Conservation (phyloP, 139 green algal species). For the Zygnema cylindricum region DNA sequence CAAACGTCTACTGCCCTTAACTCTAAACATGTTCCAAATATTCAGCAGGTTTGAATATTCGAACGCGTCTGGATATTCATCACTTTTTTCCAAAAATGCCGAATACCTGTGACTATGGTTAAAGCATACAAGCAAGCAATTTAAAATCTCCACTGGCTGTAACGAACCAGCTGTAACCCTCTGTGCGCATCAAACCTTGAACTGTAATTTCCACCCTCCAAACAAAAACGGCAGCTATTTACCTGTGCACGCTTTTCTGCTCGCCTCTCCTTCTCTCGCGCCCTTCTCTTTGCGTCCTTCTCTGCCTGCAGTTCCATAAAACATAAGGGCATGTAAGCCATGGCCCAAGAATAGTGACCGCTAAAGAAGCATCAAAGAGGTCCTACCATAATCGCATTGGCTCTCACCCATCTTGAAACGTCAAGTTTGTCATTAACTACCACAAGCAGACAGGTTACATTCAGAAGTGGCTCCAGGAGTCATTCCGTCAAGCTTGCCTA, state of each 20-base stretch:
- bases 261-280: conserved; percentile 43
- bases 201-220: background rate
- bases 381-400: background rate
- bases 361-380: background rate
- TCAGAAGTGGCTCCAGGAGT: background rate
- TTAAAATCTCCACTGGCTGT: too few relatives aligned
- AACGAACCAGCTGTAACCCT: too few relatives aligned
- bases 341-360: background rate
- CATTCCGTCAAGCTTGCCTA: background rate
- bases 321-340: background rate
- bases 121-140: too few relatives aligned
- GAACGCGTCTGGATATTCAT: background rate
- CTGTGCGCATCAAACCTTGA: too few relatives aligned
- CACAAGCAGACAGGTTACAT: background rate
- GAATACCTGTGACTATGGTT: background rate
- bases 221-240: background rate
- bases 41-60: background rate
- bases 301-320: conserved; percentile 57
- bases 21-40: too few relatives aligned
- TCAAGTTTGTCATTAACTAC: background rate
- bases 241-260: conserved; percentile 39
- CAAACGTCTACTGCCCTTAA: too few relatives aligned
- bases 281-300: conserved; percentile 44
- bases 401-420: background rate
- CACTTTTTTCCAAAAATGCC: background rate